phyloP scores from a whole-genome alignment of 179 eudicot genomes.

The Monotropa hypopitys region DNA sequence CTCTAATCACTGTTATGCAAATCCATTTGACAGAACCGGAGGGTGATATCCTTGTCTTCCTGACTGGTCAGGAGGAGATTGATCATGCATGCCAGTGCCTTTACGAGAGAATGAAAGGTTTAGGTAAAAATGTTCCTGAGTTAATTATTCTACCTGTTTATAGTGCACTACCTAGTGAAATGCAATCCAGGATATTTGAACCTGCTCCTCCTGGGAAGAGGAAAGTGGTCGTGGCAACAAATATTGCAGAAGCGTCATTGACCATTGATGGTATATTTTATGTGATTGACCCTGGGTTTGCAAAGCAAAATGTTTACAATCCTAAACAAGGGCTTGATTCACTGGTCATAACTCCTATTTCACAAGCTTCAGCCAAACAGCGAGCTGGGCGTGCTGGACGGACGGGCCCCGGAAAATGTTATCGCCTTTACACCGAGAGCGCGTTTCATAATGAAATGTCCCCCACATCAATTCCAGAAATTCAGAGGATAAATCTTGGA shows the following conservation, averaged over 20 bases:
- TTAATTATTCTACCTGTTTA: conserved; percentile 84
- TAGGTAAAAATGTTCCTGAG: conserved; percentile 86
- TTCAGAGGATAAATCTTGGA: conserved; percentile 87
- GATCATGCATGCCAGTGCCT: conserved; percentile 87
- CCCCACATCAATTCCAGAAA: conserved; percentile 78
- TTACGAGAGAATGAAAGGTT: conserved; percentile 77
- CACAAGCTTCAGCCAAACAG: conserved; percentile 95
- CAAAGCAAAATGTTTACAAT: conserved; percentile 91
- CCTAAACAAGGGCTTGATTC: conserved; percentile 90
- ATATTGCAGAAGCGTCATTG: conserved; percentile 94
- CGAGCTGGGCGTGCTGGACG: conserved; percentile 94
- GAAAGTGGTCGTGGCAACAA: conserved; percentile 91
- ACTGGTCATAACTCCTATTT: conserved; percentile 78
- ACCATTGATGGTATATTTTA: conserved; percentile 90
- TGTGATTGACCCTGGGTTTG: conserved; percentile 92
- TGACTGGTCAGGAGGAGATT: conserved; percentile 96
- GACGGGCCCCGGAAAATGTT: conserved; percentile 94
- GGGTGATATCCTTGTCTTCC: conserved; percentile 78
- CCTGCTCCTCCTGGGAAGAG: conserved; percentile 97
- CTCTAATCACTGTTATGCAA: conserved; percentile 75
- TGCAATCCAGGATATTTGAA: conserved; percentile 92
- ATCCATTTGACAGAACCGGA: conserved; percentile 93
- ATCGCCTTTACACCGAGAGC: conserved; percentile 86
- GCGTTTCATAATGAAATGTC: conserved; percentile 93
- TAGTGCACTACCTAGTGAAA: conserved; percentile 96